These are phyloP conservation scores for Cladosporium cucumerinum DNA, from an alignment of 2,329 filamentous ascomycete species.

Conservation along the genomic window DNA sequence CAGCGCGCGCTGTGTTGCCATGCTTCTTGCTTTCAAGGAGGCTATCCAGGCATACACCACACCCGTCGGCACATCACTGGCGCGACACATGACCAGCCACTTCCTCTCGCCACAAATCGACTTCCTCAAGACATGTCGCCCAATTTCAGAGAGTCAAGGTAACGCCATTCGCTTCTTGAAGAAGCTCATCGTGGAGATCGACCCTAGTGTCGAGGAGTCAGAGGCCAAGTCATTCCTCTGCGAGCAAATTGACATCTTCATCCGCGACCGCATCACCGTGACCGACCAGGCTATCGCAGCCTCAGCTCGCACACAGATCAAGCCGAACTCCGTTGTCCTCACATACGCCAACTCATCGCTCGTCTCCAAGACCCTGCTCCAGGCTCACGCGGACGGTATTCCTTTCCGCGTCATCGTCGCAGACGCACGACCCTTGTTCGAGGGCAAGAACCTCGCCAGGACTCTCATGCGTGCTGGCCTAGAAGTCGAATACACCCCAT, in stretches of 20 bases:
- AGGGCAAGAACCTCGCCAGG: conserved; percentile 69
- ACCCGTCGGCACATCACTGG: conserved; percentile 76
- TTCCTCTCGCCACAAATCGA: conserved; percentile 93
- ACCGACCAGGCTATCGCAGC: conserved; percentile 82
- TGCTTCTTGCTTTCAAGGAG: conserved; percentile 84
- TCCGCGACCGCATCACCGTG: conserved; percentile 82
- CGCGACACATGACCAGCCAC: conserved; percentile 86
- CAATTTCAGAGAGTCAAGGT: conserved; percentile 93
- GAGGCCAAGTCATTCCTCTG: conserved; percentile 77
- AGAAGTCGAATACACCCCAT: conserved; percentile 74
- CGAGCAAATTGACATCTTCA: conserved; percentile 81
- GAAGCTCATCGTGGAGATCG: conserved; percentile 83
- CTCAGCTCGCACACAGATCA: conserved; percentile 71
- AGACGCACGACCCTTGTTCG: conserved; percentile 69
- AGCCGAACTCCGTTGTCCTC: conserved; percentile 75
- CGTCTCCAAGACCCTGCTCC: conserved; percentile 75
- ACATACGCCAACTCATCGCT: conserved; percentile 85
- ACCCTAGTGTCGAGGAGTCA: conserved; percentile 77
- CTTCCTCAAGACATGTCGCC: conserved; percentile 88
- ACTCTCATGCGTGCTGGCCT: conserved; percentile 67
- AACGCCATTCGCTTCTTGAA: conserved; percentile 96
- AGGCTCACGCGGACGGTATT: conserved; percentile 67
- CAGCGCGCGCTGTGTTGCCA: conserved; percentile 81
- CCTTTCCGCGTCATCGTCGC: conserved; percentile 81
- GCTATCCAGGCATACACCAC: conserved; percentile 93